A percentile compares a stretch with the other conserved stretches of the same genome.
Conservation (phyloP, 2,329 filamentous ascomycete genomes). For the Fusarium sp. region DNA sequence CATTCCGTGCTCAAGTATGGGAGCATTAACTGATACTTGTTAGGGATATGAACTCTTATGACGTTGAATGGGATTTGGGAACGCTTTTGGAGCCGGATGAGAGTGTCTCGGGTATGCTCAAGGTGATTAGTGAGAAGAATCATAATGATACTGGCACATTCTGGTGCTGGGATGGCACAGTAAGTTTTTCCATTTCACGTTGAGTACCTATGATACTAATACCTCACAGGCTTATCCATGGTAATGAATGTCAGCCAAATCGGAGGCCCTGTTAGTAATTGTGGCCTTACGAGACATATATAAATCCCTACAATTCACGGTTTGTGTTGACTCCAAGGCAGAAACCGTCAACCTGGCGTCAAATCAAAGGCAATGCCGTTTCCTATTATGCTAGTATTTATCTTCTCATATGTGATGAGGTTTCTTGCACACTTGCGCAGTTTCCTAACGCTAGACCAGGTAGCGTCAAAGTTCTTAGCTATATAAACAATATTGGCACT, state of each 20-base stretch:
- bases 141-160: background rate
- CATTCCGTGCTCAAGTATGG: fast-evolving
- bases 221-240: background rate
- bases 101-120: background rate
- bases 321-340: background rate
- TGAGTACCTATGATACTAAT: background rate
- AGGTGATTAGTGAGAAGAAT: background rate
- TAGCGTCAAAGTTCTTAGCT: background rate
- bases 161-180: background rate
- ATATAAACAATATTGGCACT: background rate
- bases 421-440: background rate
- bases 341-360: background rate
- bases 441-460: background rate
- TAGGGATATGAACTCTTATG: background rate
- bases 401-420: too few relatives aligned
- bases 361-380: too few relatives aligned
- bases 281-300: fast-evolving
- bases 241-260: fast-evolving
- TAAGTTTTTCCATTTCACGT: fast-evolving
- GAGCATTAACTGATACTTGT: fast-evolving
- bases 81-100: background rate
- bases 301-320: fast-evolving
- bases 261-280: fast-evolving
- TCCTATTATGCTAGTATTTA: too few relatives aligned
- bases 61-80: background rate